Evolutionary conservation across 2,329 filamentous ascomycete species (phyloP).

Genomic region (Zasmidium cellare): DNA sequence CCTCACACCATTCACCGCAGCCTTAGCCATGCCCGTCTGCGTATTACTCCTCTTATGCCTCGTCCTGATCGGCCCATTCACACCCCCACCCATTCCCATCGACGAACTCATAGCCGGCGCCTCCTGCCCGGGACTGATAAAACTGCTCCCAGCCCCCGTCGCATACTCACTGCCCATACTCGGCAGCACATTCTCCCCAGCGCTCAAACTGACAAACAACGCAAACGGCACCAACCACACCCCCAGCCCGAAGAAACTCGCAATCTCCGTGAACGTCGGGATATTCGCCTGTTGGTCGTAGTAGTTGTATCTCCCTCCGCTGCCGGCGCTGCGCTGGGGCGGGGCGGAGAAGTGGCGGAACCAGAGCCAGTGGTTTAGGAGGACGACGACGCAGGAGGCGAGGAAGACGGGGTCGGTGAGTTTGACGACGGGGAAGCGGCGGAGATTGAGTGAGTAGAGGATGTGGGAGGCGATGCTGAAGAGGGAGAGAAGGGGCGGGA

Average conservation of each 20-base stretch:
- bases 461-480: conserved; percentile 79
- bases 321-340: conserved; percentile 51
- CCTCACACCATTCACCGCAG: conserved; percentile 59
- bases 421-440: conserved; percentile 74
- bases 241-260: conserved; percentile 92
- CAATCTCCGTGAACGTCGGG: conserved; percentile 89
- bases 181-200: conserved; percentile 91
- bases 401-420: conserved; percentile 85
- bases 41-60: conserved; percentile 54
- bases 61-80: conserved; percentile 34
- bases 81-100: conserved; percentile 45
- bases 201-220: conserved; percentile 89
- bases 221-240: conserved; percentile 97
- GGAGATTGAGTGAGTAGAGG: conserved; percentile 85
- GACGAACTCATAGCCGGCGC: conserved; percentile 26
- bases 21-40: conserved; percentile 55
- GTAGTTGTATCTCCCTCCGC: conserved; percentile 48
- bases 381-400: conserved; percentile 77
- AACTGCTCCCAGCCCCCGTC: conserved; percentile 57
- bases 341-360: conserved; percentile 83
- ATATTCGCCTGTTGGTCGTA: conserved; percentile 47
- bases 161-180: conserved; percentile 81
- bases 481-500: conserved; percentile 72
- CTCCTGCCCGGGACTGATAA: conserved; percentile 45
- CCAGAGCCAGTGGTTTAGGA: conserved; percentile 92